Evolutionary conservation across 1,284 basidiomycete genomes (phyloP).

Genomic region (Fomitiporia mediterranea): DNA sequence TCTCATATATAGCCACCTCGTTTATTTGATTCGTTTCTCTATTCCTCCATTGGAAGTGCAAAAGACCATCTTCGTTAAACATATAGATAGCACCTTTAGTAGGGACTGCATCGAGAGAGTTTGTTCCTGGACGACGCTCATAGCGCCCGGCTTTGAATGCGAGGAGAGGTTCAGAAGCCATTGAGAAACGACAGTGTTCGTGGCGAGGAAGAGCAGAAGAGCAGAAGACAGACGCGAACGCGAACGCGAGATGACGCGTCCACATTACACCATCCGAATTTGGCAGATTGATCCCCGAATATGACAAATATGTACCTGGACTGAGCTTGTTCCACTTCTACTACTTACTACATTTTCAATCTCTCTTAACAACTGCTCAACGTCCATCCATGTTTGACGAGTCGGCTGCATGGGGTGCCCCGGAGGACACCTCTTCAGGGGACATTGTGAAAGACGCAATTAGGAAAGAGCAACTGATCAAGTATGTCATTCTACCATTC

Average conservation of each 20-base stretch:
- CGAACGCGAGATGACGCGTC: neutral
- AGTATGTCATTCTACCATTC: slow-evolving; percentile 33
- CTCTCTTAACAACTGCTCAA: neutral
- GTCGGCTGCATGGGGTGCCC: slow-evolving; percentile 54
- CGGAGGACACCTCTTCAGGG: slow-evolving; percentile 38
- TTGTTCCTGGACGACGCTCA: slow-evolving; percentile 58
- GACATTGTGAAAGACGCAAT: slow-evolving; percentile 72
- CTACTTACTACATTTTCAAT: neutral
- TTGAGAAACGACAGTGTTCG: slow-evolving; percentile 2
- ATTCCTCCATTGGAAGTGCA: slow-evolving; percentile 78
- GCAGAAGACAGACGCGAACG: neutral
- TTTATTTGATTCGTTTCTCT: slow-evolving; percentile 52
- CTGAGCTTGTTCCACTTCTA: too few species aligned
- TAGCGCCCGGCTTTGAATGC: slow-evolving; percentile 81
- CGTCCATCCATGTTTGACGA: slow-evolving; percentile 46
- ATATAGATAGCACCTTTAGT: slow-evolving; percentile 70
- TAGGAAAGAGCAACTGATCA: slow-evolving; percentile 61
- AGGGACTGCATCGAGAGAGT: slow-evolving; percentile 58
- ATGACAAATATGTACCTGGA: neutral
- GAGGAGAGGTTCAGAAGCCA: slow-evolving; percentile 38
- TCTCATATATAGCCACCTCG: slow-evolving; percentile 42
- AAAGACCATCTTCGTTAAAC: slow-evolving; percentile 64
- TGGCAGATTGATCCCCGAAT: neutral
- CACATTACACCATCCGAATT: neutral
- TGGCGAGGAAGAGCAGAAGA: too few species aligned